phyloP scores from a whole-genome alignment of 148 eudicot genomes.

The Silene uniflora region DNA sequence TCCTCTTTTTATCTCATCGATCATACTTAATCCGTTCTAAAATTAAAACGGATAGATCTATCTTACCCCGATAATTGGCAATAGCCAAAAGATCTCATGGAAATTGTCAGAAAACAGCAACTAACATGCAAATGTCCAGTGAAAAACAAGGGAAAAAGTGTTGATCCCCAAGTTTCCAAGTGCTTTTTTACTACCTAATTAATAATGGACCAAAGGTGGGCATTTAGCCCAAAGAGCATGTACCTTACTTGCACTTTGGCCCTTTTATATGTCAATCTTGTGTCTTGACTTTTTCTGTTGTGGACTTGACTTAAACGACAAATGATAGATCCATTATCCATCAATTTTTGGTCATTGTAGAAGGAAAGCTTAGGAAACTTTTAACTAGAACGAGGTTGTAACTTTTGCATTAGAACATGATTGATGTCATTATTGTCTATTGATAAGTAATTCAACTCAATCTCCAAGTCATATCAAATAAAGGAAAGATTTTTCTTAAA shows the following conservation, averaged over 20 bases:
- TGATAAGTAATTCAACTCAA: too few relatives aligned
- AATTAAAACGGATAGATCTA: too few relatives aligned
- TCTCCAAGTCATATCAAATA: too few relatives aligned
- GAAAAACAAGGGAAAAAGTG: neutral
- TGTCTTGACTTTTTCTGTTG: slow-evolving; percentile 4
- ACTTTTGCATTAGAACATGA: neutral
- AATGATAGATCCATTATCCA: neutral
- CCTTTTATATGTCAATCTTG: slow-evolving; percentile 16
- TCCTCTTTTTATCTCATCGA: too few relatives aligned
- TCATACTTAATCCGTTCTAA: too few relatives aligned
- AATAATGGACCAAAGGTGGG: neutral
- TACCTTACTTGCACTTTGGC: slow-evolving; percentile 17
- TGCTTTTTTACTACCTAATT: slow-evolving; percentile 13
- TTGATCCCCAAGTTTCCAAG: slow-evolving; percentile 19
- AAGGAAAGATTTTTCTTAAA: too few relatives aligned
- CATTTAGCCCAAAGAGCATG: neutral
- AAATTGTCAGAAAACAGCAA: slow-evolving; percentile 10
- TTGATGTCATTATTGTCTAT: too few relatives aligned
- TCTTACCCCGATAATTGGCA: too few relatives aligned
- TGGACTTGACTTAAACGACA: slow-evolving; percentile 23
- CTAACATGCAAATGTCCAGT: slow-evolving; percentile 17
- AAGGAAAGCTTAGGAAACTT: too few relatives aligned
- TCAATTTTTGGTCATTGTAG: too few relatives aligned
- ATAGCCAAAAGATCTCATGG: too few relatives aligned
- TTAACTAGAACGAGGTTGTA: neutral